Evolutionary conservation across 768 basidiomycete genomes (phyloP).

Genomic region (Mycena crocata): DNA sequence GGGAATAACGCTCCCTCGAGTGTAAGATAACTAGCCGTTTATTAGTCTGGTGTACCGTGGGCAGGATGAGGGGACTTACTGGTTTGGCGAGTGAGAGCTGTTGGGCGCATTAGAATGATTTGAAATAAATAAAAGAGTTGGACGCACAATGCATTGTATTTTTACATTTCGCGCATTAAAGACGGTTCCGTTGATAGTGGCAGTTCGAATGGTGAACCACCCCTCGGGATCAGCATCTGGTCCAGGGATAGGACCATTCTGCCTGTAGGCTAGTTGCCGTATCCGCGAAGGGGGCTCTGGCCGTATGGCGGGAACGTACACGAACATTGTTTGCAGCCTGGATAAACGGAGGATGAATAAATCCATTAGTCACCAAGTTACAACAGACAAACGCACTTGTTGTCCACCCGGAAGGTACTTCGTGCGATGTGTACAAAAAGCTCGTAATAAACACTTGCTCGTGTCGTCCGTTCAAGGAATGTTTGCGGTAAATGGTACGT

Average conservation of each 20-base stretch:
- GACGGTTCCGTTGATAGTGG: conserved; percentile 35
- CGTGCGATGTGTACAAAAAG: conserved; percentile 51
- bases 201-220: conserved; percentile 44
- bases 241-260: conserved; percentile 42
- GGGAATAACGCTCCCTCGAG: conserved; percentile 32
- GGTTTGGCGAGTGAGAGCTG: conserved; percentile 52
- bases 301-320: conserved; percentile 47
- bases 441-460: conserved; percentile 51
- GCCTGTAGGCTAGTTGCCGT: conserved; percentile 49
- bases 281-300: conserved; percentile 46
- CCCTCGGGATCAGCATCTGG: conserved; percentile 50
- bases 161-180: conserved; percentile 38
- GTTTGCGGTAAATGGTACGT: conserved; percentile 46
- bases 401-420: conserved; percentile 51
- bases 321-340: conserved; percentile 42
- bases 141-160: conserved; percentile 44
- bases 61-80: conserved; percentile 35
- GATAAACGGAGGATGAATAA: neutral
- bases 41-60: neutral
- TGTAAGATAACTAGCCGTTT: conserved; percentile 28
- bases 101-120: neutral
- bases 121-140: neutral
- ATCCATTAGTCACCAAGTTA: neutral
- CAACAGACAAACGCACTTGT: conserved; percentile 45
- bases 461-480: conserved; percentile 47